phyloP scores from a whole-genome alignment of 371 early-diverging fungal species.

The Smittium mucronatum region DNA sequence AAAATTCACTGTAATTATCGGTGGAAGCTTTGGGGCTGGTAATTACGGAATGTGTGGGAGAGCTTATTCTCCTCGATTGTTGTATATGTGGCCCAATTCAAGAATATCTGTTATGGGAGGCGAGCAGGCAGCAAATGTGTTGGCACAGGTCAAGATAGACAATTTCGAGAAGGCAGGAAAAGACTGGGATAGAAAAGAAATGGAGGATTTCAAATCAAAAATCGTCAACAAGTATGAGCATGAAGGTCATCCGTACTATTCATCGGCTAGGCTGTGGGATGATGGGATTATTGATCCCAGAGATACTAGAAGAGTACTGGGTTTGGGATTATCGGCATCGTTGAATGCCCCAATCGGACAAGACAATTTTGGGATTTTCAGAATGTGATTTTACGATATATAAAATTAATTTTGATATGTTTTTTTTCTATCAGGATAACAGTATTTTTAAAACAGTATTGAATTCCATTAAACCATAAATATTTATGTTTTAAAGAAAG shows the following conservation, averaged over 20 bases:
- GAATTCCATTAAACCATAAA: too few species aligned
- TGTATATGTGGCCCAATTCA: slow-evolving; percentile 95
- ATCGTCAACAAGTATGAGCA: slow-evolving; percentile 77
- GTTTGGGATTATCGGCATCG: slow-evolving; percentile 71
- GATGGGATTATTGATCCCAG: slow-evolving; percentile 91
- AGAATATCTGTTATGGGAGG: slow-evolving; percentile 98
- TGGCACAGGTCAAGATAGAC: slow-evolving; percentile 80
- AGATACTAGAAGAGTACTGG: slow-evolving; percentile 80
- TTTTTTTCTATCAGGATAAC: too few species aligned
- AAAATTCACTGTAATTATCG: slow-evolving; percentile 88
- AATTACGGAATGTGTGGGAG: slow-evolving; percentile 99
- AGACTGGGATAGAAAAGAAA: slow-evolving; percentile 53
- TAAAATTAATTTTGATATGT: too few species aligned
- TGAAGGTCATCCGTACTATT: slow-evolving; percentile 92
- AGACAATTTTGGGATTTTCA: slow-evolving; percentile 88
- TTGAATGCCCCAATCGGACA: slow-evolving; percentile 61
- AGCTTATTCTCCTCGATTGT: slow-evolving; percentile 86
- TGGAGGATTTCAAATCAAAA: slow-evolving; percentile 72
- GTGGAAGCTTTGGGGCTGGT: slow-evolving; percentile 86
- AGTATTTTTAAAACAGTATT: too few species aligned
- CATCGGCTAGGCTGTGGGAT: slow-evolving; percentile 87
- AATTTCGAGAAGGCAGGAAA: slow-evolving; percentile 59
- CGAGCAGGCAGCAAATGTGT: slow-evolving; percentile 91
- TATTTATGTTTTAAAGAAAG: too few species aligned
- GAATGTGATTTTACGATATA: slow-evolving; percentile 80